Percentiles rank a stretch among this genome's conserved stretches.
phyloP scores from a whole-genome alignment of 2,329 filamentous ascomycete genomes.

The Trichoderma sp. region DNA sequence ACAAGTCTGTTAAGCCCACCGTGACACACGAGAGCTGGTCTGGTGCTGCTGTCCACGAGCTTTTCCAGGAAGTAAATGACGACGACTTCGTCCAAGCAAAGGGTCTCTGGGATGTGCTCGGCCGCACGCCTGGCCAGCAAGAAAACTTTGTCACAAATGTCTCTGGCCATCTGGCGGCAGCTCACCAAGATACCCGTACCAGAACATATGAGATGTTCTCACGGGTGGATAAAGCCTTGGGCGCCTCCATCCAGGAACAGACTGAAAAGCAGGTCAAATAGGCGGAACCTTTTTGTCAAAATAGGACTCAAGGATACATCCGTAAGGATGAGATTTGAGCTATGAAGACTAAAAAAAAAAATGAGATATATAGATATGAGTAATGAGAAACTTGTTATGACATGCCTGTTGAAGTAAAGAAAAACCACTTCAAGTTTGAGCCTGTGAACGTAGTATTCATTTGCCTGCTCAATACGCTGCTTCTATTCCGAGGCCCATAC shows the following conservation, averaged over 20 bases:
- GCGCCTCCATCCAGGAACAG: conserved; percentile 54
- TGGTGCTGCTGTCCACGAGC: conserved; percentile 48
- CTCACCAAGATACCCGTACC: conserved; percentile 58
- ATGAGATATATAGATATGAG: not conserved
- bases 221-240: conserved; percentile 58
- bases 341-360: not conserved
- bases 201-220: conserved; percentile 65
- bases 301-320: not conserved
- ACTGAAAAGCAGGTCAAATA: conserved; percentile 53
- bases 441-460: not conserved
- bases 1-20: conserved; percentile 47
- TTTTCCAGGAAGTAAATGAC: conserved; percentile 51
- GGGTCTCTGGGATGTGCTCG: conserved; percentile 54
- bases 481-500: not conserved
- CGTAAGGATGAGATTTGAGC: not conserved
- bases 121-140: conserved; percentile 58
- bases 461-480: not conserved
- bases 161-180: conserved; percentile 58
- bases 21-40: conserved; percentile 54
- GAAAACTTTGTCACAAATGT: conserved; percentile 65
- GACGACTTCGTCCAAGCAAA: conserved; percentile 56
- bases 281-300: not conserved
- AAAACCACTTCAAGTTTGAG: no score
- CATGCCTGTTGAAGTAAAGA: no score
- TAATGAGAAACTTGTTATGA: not conserved